Evolutionary conservation across 1,139 yeast species (phyloP).

Genomic region (Zygoascus hellenicus): DNA sequence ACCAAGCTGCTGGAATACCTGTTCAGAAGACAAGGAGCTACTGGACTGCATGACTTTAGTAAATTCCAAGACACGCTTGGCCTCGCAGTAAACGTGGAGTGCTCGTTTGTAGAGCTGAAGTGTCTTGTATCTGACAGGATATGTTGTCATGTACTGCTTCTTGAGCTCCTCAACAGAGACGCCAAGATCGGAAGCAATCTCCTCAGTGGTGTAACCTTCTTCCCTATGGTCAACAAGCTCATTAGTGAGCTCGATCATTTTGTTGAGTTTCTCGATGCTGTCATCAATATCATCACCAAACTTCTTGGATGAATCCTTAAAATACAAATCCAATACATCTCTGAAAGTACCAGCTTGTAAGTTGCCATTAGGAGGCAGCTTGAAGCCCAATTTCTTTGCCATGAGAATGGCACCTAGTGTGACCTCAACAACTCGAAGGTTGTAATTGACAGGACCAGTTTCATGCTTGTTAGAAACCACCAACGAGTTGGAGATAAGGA

Average conservation of each 20-base stretch:
- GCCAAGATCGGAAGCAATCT: slow-evolving; percentile 45
- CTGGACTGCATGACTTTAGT: slow-evolving; percentile 37
- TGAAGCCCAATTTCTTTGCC: slow-evolving; percentile 44
- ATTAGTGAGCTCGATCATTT: slow-evolving; percentile 43
- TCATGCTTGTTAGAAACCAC: slow-evolving; percentile 60
- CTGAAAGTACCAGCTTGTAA: slow-evolving; percentile 58
- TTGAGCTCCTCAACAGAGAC: slow-evolving; percentile 42
- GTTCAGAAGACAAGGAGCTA: neutral
- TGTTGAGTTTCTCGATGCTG: slow-evolving; percentile 38
- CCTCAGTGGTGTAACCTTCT: slow-evolving; percentile 46
- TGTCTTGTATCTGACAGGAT: slow-evolving; percentile 52
- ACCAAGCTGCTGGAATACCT: slow-evolving; percentile 41
- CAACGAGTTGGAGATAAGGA: slow-evolving; percentile 59
- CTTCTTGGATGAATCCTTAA: slow-evolving; percentile 32
- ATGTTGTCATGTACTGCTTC: slow-evolving; percentile 43
- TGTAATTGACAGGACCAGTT: slow-evolving; percentile 65
- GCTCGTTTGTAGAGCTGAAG: slow-evolving; percentile 56
- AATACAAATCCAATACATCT: slow-evolving; percentile 55
- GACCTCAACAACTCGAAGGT: slow-evolving; percentile 65
- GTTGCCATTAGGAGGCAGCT: slow-evolving; percentile 49
- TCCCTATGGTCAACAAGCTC: slow-evolving; percentile 32
- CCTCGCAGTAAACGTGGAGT: slow-evolving; percentile 59
- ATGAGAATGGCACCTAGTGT: slow-evolving; percentile 57
- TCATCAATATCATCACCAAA: slow-evolving; percentile 50
- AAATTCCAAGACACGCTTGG: slow-evolving; percentile 53